phyloP scores from a whole-genome alignment of 805 yeast genomes.

The Henningerozyma blattae region DNA sequence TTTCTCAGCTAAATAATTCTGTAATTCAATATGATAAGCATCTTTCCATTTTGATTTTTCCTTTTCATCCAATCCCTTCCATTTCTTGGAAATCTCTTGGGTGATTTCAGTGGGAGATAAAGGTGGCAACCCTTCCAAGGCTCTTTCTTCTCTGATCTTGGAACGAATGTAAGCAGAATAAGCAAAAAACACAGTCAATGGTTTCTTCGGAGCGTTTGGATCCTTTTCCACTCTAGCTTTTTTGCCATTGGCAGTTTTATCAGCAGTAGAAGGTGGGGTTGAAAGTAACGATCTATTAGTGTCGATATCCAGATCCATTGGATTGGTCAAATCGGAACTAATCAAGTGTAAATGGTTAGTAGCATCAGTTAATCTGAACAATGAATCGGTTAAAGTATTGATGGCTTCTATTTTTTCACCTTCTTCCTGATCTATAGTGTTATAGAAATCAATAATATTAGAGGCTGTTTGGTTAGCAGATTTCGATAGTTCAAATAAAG shows the following conservation, averaged over 20 bases:
- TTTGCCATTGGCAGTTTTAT: conserved; percentile 13
- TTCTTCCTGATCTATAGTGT: conserved; percentile 38
- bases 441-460: conserved; percentile 68
- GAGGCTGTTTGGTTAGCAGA: conserved; percentile 80
- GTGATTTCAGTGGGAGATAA: conserved; percentile 69
- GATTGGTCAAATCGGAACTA: conserved; percentile 20
- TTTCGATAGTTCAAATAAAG: conserved; percentile 70
- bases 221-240: conserved; percentile 51
- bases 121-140: conserved; percentile 43
- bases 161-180: conserved; percentile 68
- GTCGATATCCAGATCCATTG: conserved; percentile 25
- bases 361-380: conserved; percentile 29
- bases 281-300: background rate
- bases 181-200: conserved; percentile 75
- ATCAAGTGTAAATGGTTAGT: conserved; percentile 23
- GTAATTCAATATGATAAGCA: conserved; percentile 33
- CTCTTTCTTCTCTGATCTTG: conserved; percentile 56
- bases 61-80: conserved; percentile 60
- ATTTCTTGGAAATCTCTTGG: conserved; percentile 62
- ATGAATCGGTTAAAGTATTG: conserved; percentile 30
- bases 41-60: conserved; percentile 68
- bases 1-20: conserved; percentile 33
- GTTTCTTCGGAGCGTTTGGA: conserved; percentile 94
- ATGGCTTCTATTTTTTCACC: conserved; percentile 35
- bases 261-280: conserved; percentile 2